Evolutionary conservation across 306 rosid species (phyloP).

Genomic region (Adenanthera pavonina): DNA sequence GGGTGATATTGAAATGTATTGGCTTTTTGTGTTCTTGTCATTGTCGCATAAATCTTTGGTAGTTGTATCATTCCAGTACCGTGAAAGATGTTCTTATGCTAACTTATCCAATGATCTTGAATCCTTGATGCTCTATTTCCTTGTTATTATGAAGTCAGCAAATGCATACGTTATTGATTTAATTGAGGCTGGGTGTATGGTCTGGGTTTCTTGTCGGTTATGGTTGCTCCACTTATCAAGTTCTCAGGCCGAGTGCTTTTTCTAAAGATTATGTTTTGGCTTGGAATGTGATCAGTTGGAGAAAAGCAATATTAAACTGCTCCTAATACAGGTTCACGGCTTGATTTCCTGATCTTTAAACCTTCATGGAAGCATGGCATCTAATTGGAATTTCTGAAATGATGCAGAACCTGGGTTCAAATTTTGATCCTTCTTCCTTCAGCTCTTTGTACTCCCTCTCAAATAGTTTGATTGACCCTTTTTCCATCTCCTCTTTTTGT

Average conservation of each 20-base stretch:
- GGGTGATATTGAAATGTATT: background rate
- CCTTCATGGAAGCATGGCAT: background rate
- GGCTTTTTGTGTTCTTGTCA: background rate
- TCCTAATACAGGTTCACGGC: background rate
- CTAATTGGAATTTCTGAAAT: background rate
- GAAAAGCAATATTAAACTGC: background rate
- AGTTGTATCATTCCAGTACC: background rate
- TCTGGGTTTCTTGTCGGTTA: background rate
- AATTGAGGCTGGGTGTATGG: background rate
- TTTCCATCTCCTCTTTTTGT: background rate
- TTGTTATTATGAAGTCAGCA: background rate
- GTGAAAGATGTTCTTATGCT: constrained; percentile 9
- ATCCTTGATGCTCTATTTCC: background rate
- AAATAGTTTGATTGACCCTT: constrained; percentile 1
- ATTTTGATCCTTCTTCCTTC: constrained; percentile 9
- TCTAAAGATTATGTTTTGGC: background rate
- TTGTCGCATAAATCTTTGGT: background rate
- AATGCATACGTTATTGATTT: background rate
- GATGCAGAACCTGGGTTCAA: constrained; percentile 7
- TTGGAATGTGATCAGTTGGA: background rate
- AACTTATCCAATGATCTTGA: constrained; percentile 3
- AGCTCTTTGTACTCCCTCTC: background rate
- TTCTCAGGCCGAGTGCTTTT: background rate
- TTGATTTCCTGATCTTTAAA: background rate
- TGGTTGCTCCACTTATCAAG: constrained; percentile 9